phyloP scores from a whole-genome alignment of 2,329 filamentous ascomycete genomes.

The Xylaria sp. region DNA sequence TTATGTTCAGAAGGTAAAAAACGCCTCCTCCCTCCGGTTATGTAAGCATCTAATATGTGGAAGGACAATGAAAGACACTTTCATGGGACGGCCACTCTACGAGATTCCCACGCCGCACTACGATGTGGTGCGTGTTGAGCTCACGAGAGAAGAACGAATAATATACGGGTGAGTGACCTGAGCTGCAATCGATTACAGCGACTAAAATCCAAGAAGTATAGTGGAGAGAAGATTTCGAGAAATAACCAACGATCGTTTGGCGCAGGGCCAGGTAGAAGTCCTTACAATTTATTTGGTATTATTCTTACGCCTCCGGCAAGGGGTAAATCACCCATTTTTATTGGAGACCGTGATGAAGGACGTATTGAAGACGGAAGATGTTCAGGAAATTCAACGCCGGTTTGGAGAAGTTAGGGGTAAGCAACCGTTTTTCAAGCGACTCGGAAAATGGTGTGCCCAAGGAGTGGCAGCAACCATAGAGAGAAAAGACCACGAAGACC shows the following conservation, averaged over 20 bases:
- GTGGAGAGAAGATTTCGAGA: constrained; percentile 18
- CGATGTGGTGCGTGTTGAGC: constrained; percentile 1
- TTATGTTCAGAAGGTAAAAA: constrained; percentile 27
- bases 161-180: constrained; percentile 31
- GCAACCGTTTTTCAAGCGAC: constrained; percentile 17
- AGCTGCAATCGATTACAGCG: too few relatives aligned
- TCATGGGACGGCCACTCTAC: constrained; percentile 31
- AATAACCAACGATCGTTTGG: constrained; percentile 6
- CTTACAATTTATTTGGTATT: background rate
- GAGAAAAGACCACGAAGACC: background rate
- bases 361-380: background rate
- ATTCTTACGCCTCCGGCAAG: constrained; percentile 28
- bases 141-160: constrained; percentile 31
- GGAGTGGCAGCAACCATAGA: background rate
- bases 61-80: constrained; percentile 27
- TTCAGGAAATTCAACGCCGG: background rate
- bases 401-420: background rate
- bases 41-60: background rate
- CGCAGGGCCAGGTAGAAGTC: background rate
- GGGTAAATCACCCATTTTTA: constrained; percentile 27
- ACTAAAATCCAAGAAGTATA: constrained; percentile 7
- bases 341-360: constrained; percentile 28
- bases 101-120: constrained; percentile 19
- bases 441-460: constrained; percentile 28
- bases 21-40: background rate